phyloP scores from a whole-genome alignment of 202 grass and related monocot species.

The Miscanthus sacchariflorus region DNA sequence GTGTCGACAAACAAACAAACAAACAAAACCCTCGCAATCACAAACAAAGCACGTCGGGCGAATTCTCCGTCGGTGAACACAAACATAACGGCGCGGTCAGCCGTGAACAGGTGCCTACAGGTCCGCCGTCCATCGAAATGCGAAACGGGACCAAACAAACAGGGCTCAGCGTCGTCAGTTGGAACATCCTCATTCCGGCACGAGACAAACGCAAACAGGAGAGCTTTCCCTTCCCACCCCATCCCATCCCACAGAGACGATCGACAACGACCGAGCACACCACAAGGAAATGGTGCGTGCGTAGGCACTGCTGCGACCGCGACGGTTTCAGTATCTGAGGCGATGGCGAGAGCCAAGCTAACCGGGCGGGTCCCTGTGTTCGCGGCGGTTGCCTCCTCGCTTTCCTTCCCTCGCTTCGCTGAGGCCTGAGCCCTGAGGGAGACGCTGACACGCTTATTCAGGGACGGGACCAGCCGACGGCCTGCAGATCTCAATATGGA shows the following conservation, averaged over 20 bases:
- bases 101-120: background rate
- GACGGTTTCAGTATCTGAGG: constrained; percentile 43
- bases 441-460: background rate
- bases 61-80: background rate
- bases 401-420: constrained; percentile 30
- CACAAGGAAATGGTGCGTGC: constrained; percentile 13
- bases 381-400: constrained; percentile 57
- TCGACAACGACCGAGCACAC: background rate
- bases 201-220: constrained; percentile 21
- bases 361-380: background rate
- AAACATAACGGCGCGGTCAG: background rate
- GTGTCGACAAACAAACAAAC: background rate
- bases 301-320: background rate
- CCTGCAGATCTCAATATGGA: constrained; percentile 15
- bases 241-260: background rate
- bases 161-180: constrained; percentile 25
- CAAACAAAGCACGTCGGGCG: background rate
- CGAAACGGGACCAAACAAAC: background rate
- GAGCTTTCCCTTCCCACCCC: too few relatives aligned
- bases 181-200: constrained; percentile 46
- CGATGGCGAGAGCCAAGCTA: constrained; percentile 34
- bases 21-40: background rate
- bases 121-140: background rate
- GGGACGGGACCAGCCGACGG: constrained; percentile 11
- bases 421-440: background rate